Evolutionary conservation across 139 green algal species (phyloP).

Genomic region (Chlamydomonas asymmetrica): DNA sequence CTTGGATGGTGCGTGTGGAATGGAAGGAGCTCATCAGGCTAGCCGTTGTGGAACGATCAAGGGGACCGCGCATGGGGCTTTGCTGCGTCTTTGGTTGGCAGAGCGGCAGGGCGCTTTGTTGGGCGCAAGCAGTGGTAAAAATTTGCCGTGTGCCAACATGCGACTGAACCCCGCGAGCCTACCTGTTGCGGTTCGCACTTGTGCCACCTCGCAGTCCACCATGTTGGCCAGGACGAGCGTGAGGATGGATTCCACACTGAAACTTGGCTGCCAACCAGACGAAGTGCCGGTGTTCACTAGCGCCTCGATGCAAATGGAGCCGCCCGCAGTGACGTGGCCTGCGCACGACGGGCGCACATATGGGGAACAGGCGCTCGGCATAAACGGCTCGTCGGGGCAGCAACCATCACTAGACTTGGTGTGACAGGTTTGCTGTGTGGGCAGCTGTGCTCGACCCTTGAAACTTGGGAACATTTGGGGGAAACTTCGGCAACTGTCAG

Average conservation of each 20-base stretch:
- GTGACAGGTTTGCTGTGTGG: background rate
- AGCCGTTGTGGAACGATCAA: no score
- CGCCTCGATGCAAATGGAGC: conserved; percentile 47
- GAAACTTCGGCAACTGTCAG: no score
- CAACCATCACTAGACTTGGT: background rate
- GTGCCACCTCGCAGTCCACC: conserved; percentile 34
- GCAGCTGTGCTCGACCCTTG: no score
- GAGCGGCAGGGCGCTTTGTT: no score
- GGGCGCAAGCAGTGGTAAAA: no score
- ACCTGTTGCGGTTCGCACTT: conserved; percentile 43
- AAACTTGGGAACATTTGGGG: no score
- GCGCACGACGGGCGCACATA: conserved; percentile 17
- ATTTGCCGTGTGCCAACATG: no score
- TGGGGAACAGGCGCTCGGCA: background rate
- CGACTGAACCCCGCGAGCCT: no score
- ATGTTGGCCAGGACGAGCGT: conserved; percentile 41
- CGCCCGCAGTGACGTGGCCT: conserved; percentile 46
- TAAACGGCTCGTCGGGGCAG: background rate
- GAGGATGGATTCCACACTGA: conserved; percentile 31
- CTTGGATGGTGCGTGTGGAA: no score
- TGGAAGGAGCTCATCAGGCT: no score
- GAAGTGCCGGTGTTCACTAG: conserved; percentile 35
- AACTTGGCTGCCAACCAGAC: conserved; percentile 18
- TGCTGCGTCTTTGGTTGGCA: no score
- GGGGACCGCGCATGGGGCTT: no score